Evolutionary conservation across 371 early-diverging fungal genomes (phyloP).

Genomic region (Apophysomyces variabilis): DNA sequence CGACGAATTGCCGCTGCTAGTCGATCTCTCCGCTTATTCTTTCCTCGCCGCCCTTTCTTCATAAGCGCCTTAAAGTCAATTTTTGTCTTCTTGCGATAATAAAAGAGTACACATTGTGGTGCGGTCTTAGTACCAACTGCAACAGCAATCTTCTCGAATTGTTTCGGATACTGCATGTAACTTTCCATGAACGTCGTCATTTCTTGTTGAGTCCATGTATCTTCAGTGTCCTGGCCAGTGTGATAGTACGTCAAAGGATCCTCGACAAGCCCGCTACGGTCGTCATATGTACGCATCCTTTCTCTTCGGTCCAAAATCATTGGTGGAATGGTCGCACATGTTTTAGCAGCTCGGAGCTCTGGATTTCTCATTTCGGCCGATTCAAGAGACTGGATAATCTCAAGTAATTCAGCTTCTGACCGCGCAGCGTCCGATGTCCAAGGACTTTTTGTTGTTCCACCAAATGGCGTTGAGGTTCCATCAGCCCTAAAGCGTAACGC

Average conservation of each 20-base stretch:
- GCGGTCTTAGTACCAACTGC: constrained; percentile 80
- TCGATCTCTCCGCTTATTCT: constrained; percentile 45
- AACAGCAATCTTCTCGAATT: constrained; percentile 86
- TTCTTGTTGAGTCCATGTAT: constrained; percentile 85
- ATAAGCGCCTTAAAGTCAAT: constrained; percentile 81
- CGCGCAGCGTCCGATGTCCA: constrained; percentile 80
- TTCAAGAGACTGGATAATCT: constrained; percentile 78
- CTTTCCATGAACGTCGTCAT: constrained; percentile 76
- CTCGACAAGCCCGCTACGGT: constrained; percentile 64
- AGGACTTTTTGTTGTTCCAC: constrained; percentile 40
- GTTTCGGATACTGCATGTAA: constrained; percentile 85
- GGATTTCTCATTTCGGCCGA: constrained; percentile 80
- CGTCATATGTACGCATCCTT: constrained; percentile 63
- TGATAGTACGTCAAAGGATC: constrained; percentile 71
- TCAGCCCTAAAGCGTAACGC: constrained; percentile 46
- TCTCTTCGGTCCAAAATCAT: constrained; percentile 74
- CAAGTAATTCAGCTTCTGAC: constrained; percentile 80
- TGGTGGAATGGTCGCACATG: constrained; percentile 76
- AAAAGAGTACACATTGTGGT: constrained; percentile 87
- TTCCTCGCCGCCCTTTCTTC: constrained; percentile 58
- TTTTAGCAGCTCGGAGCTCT: constrained; percentile 75
- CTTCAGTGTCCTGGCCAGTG: constrained; percentile 57
- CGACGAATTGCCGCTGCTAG: constrained; percentile 51
- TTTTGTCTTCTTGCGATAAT: constrained; percentile 90
- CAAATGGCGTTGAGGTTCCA: constrained; percentile 37